Evolutionary conservation across 768 basidiomycete genomes (phyloP).

Genomic region (Tylopilus subfusipes): DNA sequence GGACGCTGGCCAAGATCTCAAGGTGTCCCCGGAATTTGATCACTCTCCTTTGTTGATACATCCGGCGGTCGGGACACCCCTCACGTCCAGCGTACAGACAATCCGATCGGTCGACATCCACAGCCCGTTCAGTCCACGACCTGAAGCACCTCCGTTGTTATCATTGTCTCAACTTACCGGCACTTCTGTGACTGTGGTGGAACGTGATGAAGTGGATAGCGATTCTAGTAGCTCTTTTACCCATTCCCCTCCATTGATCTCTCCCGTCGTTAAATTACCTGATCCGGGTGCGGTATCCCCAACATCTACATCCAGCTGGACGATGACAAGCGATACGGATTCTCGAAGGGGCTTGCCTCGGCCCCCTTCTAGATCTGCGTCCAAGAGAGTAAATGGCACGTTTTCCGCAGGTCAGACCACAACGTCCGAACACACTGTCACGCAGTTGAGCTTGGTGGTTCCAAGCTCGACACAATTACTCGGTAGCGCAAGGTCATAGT

Average conservation of each 20-base stretch:
- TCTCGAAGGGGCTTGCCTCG: conserved; percentile 15
- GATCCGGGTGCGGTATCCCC: conserved; percentile 22
- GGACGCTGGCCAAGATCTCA: conserved; percentile 3
- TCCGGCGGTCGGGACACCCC: conserved; percentile 30
- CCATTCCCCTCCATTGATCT: conserved; percentile 28
- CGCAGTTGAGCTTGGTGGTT: conserved; percentile 30
- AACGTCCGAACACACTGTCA: conserved; percentile 14
- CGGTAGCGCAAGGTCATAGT: conserved; percentile 15
- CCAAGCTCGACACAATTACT: conserved; percentile 13
- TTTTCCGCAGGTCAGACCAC: conserved; percentile 4
- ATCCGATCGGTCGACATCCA: conserved; percentile 13
- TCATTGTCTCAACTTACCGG: conserved; percentile 20
- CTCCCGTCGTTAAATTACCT: conserved; percentile 29
- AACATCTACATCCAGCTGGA: conserved; percentile 28
- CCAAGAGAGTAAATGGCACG: conserved; percentile 8
- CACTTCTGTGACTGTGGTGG: background rate
- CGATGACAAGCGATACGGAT: conserved; percentile 23
- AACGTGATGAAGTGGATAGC: conserved; percentile 14
- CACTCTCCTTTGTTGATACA: conserved; percentile 32
- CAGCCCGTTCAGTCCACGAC: conserved; percentile 31
- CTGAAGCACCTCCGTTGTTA: conserved; percentile 17
- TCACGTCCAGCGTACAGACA: conserved; percentile 12
- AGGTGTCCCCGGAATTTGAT: conserved; percentile 19
- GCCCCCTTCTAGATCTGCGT: conserved; percentile 5
- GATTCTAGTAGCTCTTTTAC: conserved; percentile 23